Base-by-base conservation (phyloP, 1,284 basidiomycete genomes). In the Sphaerobolus stellatus region DNA sequence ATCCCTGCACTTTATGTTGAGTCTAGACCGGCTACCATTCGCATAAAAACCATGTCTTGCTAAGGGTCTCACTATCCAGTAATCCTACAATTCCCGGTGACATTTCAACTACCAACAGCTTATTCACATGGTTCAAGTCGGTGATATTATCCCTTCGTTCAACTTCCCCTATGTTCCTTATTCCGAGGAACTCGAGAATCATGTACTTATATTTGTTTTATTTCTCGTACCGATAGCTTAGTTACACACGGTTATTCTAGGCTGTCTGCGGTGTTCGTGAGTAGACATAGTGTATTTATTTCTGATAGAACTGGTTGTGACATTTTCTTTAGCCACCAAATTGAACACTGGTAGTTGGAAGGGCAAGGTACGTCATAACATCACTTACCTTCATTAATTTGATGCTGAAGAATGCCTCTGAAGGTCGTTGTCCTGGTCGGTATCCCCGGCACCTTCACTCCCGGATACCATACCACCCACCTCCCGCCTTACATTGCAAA, bases 371-470 rank as follows among this genome's bases (percentile, higher is more conserved):
- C 18, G 34, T 24, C 31, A 14, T 24, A 34, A 30, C 28, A 28
- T 28, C 20, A 9, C 27, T 11, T 16, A 22, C 25, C 9, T 14
- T 38, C 14, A 27, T 38, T n/a, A 14, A 5, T 47, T n/a, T n/a
- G n/a, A n/a, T n/a, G n/a, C n/a, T 48, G 50, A 51, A 38, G 54
- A 34, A 13, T 27, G 6, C 33, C 20, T 5, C 29, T 46, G 79
- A 92, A 89, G 72, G 85, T 92, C 52, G 85, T n/a, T n/a, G n/a
- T 92, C 45, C 69, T 92, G 57, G 80, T 92, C 68, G 75, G 88
- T 56, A 84, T 91, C 38, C 89, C 89, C 24, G 88, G 89, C 53
- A 88, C 88, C 25, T 90, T 90, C 73, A 90, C 87, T 86, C 86
- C 86, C 7, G 87, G 85, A 25, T 89, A 86, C 73, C 86, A 89